These are phyloP conservation scores for Pichia rugopelliculosa DNA, from an alignment of 805 yeast genomes.

Conservation along the genomic window DNA sequence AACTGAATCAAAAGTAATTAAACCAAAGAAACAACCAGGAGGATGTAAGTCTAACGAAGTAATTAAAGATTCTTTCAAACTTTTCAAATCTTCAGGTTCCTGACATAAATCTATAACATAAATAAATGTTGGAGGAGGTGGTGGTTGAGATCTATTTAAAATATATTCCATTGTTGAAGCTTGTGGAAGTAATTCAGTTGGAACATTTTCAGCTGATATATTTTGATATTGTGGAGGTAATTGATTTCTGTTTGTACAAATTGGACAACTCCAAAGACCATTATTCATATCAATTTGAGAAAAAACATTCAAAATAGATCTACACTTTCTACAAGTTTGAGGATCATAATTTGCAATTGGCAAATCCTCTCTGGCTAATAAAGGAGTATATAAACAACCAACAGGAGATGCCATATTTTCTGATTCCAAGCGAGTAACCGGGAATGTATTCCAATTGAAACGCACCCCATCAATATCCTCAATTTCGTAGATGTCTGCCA, in stretches of 20 bases:
- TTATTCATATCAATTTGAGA: slow-evolving; percentile 72
- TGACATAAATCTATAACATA: slow-evolving; percentile 87
- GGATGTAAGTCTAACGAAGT: slow-evolving; percentile 75
- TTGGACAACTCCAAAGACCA: slow-evolving; percentile 77
- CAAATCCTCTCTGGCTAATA: slow-evolving; percentile 68
- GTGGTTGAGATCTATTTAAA: slow-evolving; percentile 46
- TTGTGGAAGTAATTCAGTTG: slow-evolving; percentile 65
- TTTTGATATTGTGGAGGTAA: slow-evolving; percentile 78
- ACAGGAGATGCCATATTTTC: slow-evolving; percentile 89
- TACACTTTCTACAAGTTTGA: slow-evolving; percentile 74
- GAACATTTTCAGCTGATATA: slow-evolving; percentile 67
- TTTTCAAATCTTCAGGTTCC: slow-evolving; percentile 77
- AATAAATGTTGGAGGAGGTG: slow-evolving; percentile 81
- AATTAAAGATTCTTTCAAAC: slow-evolving; percentile 73
- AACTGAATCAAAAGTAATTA: slow-evolving; percentile 84
- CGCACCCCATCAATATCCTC: slow-evolving; percentile 61
- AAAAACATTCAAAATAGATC: slow-evolving; percentile 81
- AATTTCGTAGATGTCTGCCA: slow-evolving; percentile 48
- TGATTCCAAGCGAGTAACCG: slow-evolving; percentile 83
- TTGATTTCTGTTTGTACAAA: slow-evolving; percentile 71
- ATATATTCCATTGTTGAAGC: slow-evolving; percentile 81
- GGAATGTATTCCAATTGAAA: slow-evolving; percentile 82
- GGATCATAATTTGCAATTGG: slow-evolving; percentile 84
- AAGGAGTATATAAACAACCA: slow-evolving; percentile 92
- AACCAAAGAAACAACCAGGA: slow-evolving; percentile 81